Base-by-base conservation (phyloP, 2,329 filamentous ascomycete species). In the Cryphonectria japonica region DNA sequence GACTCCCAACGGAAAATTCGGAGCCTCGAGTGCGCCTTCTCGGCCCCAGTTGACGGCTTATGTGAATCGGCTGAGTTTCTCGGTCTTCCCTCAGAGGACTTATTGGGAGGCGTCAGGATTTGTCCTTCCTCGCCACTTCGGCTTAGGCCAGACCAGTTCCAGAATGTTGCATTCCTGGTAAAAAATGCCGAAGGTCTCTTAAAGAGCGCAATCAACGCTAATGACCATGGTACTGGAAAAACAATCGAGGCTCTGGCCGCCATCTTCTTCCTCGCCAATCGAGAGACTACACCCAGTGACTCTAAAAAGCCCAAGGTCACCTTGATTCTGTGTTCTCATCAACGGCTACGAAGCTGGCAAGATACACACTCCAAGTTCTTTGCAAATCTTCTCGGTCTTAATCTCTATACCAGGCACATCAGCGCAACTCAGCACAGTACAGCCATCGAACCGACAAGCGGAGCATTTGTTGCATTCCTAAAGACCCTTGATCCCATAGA, bases 131-230 rank as follows among this genome's bases (percentile, higher is more conserved):
- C 69, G 14, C 2, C 14, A 22, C 41, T 68, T 11, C 26, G 5
- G 14, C 69, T 71, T 16, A 43, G 69, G n/a, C 46, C 39, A 6
- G 69, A 71, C 14, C 69, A 71, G 16, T n/a, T 71, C 0, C 69
- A 68, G 22, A 68, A 68, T 22, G 5, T 68, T 4, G 69, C 69
- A 1, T 65, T 61, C n/a, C 52, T 71, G 61, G 69, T 68, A 2
- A 66, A 68, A n/a, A 65, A 52, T 16, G 69, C 59, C 4, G 60
- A 68, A 19, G 52, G 66, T 5, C 59, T 61, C 1, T 9, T 54
- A 1, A 57, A 59, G 14, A 66, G 69, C 3, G 43, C 43, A 7
- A 26, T 71, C 13, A 71, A 71, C 22, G 66, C 50, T 3, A 71
- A 71, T 13, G 39, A 64, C 9, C 16, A 54, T 8, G 61, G 69